Evolutionary conservation across 495 filamentous ascomycete species (phyloP).

Genomic region (Pyronema omphalodes): DNA sequence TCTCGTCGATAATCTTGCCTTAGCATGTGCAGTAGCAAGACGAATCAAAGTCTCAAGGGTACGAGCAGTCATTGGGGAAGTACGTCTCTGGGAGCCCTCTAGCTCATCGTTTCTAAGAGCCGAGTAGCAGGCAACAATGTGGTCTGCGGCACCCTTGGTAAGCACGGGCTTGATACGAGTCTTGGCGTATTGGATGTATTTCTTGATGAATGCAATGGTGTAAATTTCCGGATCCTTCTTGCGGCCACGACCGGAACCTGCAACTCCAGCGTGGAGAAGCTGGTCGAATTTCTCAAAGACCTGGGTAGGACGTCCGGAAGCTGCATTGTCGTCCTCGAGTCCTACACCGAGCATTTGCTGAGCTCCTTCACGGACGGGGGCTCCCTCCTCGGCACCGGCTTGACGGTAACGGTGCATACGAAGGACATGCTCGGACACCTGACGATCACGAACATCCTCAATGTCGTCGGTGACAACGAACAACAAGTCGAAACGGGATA

Average conservation of each 20-base stretch:
- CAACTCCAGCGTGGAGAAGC: conserved; percentile 88
- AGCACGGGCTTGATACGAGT: conserved; percentile 74
- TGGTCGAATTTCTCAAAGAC: conserved; percentile 94
- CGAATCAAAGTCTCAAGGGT: conserved; percentile 95
- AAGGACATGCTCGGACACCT: conserved; percentile 88
- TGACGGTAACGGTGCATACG: conserved; percentile 96
- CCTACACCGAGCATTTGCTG: conserved; percentile 80
- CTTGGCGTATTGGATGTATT: conserved; percentile 98
- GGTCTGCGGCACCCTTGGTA: conserved; percentile 81
- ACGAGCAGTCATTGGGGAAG: conserved; percentile 88
- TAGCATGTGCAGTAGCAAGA: conserved; percentile 89
- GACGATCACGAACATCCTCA: conserved; percentile 74
- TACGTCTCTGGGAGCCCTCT: conserved; percentile 81
- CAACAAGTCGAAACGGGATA: conserved; percentile 96
- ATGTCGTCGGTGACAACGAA: conserved; percentile 98
- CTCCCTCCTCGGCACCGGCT: conserved; percentile 84
- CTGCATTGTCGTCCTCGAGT: conserved; percentile 53
- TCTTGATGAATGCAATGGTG: conserved; percentile 97
- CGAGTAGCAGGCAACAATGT: conserved; percentile 84
- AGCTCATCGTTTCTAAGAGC: conserved; percentile 90
- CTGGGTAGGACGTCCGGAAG: conserved; percentile 50
- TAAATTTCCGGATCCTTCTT: conserved; percentile 71
- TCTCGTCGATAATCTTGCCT: conserved; percentile 74
- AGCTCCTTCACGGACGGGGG: conserved; percentile 74
- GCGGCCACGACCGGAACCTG: conserved; percentile 49